Conservation (phyloP, 371 early-diverging fungal species). For the Saksenaea oblongispora region DNA sequence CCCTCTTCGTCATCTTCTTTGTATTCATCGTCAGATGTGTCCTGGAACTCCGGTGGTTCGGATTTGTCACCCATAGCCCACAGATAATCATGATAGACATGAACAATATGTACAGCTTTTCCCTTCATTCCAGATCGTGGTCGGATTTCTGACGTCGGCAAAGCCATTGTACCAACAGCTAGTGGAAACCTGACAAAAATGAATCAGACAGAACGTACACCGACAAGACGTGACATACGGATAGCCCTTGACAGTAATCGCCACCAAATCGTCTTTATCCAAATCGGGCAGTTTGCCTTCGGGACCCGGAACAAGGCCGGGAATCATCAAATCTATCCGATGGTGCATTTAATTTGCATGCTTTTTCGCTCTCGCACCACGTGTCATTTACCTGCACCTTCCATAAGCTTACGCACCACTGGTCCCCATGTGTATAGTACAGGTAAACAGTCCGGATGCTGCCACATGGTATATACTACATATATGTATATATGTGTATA, state of each 20-base stretch:
- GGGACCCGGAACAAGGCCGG: conserved; percentile 54
- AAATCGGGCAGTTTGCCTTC: conserved; percentile 48
- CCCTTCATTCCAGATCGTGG: conserved; percentile 65
- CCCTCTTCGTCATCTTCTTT: conserved; percentile 30
- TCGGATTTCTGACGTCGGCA: conserved; percentile 46
- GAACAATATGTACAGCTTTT: conserved; percentile 70
- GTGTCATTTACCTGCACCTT: conserved; percentile 59
- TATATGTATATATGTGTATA: too few relatives aligned
- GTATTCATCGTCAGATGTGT: conserved; percentile 25
- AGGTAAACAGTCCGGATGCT: conserved; percentile 60
- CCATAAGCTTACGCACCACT: conserved; percentile 62
- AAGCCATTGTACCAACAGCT: conserved; percentile 61
- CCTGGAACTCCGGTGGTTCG: conserved; percentile 50
- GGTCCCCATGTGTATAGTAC: conserved; percentile 61
- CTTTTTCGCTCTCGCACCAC: conserved; percentile 15
- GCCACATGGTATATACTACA: conserved; percentile 71
- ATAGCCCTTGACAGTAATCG: conserved; percentile 56
- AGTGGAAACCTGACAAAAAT: conserved; percentile 45
- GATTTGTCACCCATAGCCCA: conserved; percentile 71
- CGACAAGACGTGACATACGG: conserved; percentile 23
- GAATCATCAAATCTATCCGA: conserved; percentile 62
- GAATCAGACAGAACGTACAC: not conserved
- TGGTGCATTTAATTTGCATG: conserved; percentile 13
- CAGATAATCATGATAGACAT: conserved; percentile 66
- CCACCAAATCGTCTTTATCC: conserved; percentile 51